A percentile compares a stretch with the other conserved stretches of the same genome.
These are phyloP conservation scores for Candida ortonii DNA, from an alignment of 805 yeast genomes.

Conservation along the genomic window DNA sequence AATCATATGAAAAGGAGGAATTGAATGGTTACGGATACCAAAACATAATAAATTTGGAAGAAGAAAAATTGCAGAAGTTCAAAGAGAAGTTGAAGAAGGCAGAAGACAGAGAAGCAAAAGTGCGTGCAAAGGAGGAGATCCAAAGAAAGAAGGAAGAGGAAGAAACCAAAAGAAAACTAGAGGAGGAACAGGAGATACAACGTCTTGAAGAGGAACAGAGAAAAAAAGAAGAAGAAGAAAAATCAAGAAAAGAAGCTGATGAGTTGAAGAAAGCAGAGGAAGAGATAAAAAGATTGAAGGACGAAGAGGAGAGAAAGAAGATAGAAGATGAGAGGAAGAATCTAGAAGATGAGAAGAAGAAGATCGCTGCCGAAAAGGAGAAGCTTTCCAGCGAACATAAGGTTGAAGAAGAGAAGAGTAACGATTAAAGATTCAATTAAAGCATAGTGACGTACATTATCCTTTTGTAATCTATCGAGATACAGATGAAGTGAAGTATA, in stretches of 20 bases:
- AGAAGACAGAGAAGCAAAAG: constrained; percentile 4
- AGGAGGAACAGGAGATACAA: constrained; percentile 2
- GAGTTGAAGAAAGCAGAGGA: constrained; percentile 3
- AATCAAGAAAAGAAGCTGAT: constrained; percentile 3
- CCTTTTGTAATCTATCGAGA: too few relatives aligned
- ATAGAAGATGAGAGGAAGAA: constrained; percentile 2
- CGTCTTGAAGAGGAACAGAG: constrained; percentile 4
- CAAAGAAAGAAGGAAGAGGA: constrained; percentile 7
- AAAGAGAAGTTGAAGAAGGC: constrained; percentile 6
- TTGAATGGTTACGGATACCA: constrained; percentile 1
- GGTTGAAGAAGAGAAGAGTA: constrained; percentile 10
- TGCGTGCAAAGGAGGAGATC: constrained; percentile 4
- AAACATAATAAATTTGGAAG: constrained; percentile 6
- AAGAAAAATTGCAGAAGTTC: constrained; percentile 13
- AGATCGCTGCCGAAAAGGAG: background rate
- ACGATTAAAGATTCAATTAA: background rate
- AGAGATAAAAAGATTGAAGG: constrained; percentile 2
- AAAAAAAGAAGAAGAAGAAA: constrained; percentile 3
- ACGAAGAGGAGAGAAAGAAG: constrained; percentile 4
- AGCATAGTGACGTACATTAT: too few relatives aligned
- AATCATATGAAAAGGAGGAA: constrained; percentile 1
- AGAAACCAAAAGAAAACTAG: constrained; percentile 3
- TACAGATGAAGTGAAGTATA: background rate
- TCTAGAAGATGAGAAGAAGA: constrained; percentile 1
- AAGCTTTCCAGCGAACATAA: constrained; percentile 1